A percentile compares a stretch with the other conserved stretches of the same genome.
Conservation (phyloP, 257 asterid genomes). For the Solanum piurae region DNA sequence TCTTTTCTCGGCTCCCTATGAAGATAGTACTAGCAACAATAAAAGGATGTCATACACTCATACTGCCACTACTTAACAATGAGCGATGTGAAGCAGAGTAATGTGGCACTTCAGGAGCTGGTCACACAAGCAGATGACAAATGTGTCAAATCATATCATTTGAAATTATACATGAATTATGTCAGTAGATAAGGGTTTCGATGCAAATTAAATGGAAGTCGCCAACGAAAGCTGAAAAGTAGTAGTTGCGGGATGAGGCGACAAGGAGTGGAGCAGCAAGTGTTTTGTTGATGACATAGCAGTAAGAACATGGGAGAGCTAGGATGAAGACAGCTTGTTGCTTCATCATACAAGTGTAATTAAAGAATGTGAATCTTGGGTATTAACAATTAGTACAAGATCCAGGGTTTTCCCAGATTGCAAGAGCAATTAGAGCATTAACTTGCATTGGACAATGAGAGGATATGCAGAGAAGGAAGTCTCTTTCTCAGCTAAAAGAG, state of each 20-base stretch:
- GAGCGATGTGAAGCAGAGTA: not conserved
- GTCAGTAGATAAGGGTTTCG: not conserved
- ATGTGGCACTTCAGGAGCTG: not conserved
- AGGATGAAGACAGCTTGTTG: not conserved
- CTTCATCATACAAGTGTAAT: not conserved
- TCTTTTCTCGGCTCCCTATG: not conserved
- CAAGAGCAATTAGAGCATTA: not conserved
- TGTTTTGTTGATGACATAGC: not conserved
- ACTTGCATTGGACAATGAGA: not conserved
- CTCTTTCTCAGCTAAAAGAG: not conserved
- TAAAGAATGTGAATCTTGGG: not conserved
- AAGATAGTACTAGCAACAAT: not conserved
- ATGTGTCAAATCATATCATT: not conserved
- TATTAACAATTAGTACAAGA: not conserved
- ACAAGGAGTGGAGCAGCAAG: not conserved
- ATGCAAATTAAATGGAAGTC: not conserved
- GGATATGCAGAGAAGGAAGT: not conserved
- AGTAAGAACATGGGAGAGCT: not conserved
- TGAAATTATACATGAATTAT: not conserved
- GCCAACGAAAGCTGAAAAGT: not conserved
- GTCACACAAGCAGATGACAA: not conserved
- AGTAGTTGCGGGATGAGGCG: not conserved
- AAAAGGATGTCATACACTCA: not conserved
- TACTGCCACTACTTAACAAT: not conserved
- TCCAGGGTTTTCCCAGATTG: not conserved